Evolutionary conservation across 306 rosid genomes (phyloP).

Genomic region (Quercus dentata): DNA sequence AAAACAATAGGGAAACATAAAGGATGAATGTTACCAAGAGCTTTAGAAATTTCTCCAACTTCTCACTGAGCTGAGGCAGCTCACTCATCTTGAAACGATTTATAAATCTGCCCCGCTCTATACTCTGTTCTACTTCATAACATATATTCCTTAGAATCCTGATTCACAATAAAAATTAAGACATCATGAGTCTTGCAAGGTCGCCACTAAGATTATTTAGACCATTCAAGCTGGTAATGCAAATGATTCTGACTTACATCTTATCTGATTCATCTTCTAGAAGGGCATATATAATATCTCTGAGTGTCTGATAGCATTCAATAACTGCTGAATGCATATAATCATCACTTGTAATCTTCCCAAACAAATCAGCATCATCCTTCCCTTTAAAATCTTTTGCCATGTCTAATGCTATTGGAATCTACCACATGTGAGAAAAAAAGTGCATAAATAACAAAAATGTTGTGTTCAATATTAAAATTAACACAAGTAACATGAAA

Average conservation of each 20-base stretch:
- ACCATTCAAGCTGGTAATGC: conserved; percentile 2
- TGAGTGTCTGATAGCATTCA: conserved; percentile 89
- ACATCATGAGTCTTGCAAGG: not conserved
- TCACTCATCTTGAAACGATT: conserved; percentile 68
- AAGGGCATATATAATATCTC: conserved; percentile 53
- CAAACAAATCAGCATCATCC: conserved; percentile 68
- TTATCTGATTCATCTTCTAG: conserved; percentile 50
- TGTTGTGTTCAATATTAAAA: conserved; percentile 2
- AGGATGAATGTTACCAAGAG: conserved; percentile 54
- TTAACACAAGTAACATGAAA: conserved; percentile 20
- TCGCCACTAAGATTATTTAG: not conserved
- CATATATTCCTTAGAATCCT: conserved; percentile 56
- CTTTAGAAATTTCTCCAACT: conserved; percentile 74
- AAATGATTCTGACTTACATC: conserved; percentile 45
- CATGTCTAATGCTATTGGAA: conserved; percentile 98
- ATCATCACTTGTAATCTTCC: conserved; percentile 61
- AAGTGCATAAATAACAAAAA: conserved; percentile 16
- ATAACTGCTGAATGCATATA: conserved; percentile 87
- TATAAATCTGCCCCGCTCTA: conserved; percentile 36
- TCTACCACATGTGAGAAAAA: conserved; percentile 48
- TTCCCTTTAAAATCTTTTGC: conserved; percentile 86
- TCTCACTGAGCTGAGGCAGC: conserved; percentile 79
- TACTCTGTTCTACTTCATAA: conserved; percentile 31
- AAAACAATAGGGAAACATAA: not conserved
- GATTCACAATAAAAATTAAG: conserved; percentile 32